Evolutionary conservation across 176 grass and related monocot genomes (phyloP).

Genomic region (Oryza punctata): DNA sequence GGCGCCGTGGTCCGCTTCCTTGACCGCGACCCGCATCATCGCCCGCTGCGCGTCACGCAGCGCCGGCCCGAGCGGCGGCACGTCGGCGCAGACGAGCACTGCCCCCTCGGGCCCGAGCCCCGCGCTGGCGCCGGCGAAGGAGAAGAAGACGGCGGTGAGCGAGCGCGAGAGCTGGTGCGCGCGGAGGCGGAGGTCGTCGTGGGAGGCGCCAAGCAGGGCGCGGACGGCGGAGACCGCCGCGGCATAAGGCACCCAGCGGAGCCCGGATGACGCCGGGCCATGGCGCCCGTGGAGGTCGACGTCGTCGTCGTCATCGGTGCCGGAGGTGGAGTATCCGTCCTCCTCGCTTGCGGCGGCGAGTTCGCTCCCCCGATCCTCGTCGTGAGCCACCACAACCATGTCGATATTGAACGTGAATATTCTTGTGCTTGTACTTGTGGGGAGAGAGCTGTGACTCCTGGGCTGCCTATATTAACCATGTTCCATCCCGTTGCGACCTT

Average conservation of each 20-base stretch:
- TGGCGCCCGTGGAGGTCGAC: too few relatives aligned
- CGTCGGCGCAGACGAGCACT: neutral
- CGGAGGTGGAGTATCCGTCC: too few relatives aligned
- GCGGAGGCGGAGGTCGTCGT: constrained; percentile 21
- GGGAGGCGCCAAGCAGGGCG: neutral
- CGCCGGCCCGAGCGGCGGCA: neutral
- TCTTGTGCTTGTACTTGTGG: too few relatives aligned
- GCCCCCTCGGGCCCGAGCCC: neutral
- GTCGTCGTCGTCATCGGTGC: too few relatives aligned
- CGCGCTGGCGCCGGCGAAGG: too few relatives aligned
- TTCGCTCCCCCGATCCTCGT: too few relatives aligned
- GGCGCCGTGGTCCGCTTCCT: neutral
- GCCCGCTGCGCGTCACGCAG: neutral
- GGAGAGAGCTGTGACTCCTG: too few relatives aligned
- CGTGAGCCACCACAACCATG: too few relatives aligned
- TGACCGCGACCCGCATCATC: neutral
- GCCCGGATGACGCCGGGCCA: neutral
- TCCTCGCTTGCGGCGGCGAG: too few relatives aligned
- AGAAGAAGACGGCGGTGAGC: neutral
- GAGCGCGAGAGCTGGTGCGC: neutral
- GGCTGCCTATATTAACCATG: too few relatives aligned
- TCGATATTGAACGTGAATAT: too few relatives aligned
- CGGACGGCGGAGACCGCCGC: constrained; percentile 17
- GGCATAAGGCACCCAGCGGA: constrained; percentile 8
- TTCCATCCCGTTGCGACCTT: too few relatives aligned